A percentile compares a stretch with the other conserved stretches of the same genome.
These are phyloP conservation scores for Vicia faba DNA, from an alignment of 306 rosid genomes.

Conservation along the genomic window DNA sequence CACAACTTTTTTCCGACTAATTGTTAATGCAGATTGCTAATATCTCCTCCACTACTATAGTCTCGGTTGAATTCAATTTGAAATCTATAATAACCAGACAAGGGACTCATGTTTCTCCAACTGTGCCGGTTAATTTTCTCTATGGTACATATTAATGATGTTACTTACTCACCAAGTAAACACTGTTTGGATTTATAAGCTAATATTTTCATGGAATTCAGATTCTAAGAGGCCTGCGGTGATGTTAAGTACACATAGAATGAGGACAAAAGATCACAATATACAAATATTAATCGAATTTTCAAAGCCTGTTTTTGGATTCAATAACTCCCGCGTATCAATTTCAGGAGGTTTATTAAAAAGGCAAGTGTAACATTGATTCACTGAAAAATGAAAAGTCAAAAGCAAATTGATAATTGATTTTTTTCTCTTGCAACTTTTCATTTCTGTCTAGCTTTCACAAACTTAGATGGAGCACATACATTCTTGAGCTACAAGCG, in stretches of 20 bases:
- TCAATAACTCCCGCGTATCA: slow-evolving; percentile 72
- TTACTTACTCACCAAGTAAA: slow-evolving; percentile 19
- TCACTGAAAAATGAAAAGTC: slow-evolving; percentile 20
- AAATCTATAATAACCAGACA: slow-evolving; percentile 68
- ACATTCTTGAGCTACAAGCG: slow-evolving; percentile 63
- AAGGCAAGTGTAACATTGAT: slow-evolving; percentile 56
- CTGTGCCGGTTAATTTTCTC: slow-evolving; percentile 72
- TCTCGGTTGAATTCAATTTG: slow-evolving; percentile 62
- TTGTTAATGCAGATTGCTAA: slow-evolving; percentile 60
- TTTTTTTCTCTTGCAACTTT: slow-evolving; percentile 35
- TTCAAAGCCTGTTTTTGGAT: slow-evolving; percentile 74
- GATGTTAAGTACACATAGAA: slow-evolving; percentile 73
- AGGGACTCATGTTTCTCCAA: slow-evolving; percentile 75
- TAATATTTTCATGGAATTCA: slow-evolving; percentile 41
- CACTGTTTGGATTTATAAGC: slow-evolving; percentile 16
- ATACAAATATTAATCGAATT: slow-evolving; percentile 60
- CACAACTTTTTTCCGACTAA: slow-evolving; percentile 26
- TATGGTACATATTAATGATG: slow-evolving; percentile 55
- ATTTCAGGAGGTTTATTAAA: slow-evolving; percentile 68
- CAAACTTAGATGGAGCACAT: slow-evolving; percentile 52
- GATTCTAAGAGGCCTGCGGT: slow-evolving; percentile 78
- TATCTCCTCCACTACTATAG: slow-evolving; percentile 56
- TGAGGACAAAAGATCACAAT: slow-evolving; percentile 65
- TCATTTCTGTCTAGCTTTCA: slow-evolving; percentile 56
- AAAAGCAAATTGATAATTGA: slow-evolving; percentile 2